These are phyloP conservation scores for Pseudonitzschia multiseries DNA, from an alignment of 108 stramenopile genomes.

Conservation along the genomic window DNA sequence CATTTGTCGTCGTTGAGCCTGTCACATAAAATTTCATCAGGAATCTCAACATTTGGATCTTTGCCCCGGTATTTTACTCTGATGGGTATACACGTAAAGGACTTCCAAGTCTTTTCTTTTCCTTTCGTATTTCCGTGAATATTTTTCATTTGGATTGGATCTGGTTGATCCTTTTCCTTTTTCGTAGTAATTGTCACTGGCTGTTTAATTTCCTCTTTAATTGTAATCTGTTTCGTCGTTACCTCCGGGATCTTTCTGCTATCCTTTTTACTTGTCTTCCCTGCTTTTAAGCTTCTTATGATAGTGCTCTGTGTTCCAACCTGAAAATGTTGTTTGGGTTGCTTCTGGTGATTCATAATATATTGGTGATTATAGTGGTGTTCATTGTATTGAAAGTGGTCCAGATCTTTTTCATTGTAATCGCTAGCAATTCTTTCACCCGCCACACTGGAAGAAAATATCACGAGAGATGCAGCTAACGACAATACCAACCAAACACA, in stretches of 20 bases:
- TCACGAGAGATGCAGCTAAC: not conserved
- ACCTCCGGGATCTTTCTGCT: not conserved
- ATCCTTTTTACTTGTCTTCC: not conserved
- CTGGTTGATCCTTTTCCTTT: not conserved
- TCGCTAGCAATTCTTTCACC: not conserved
- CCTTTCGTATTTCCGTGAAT: not conserved
- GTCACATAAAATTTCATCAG: conserved; percentile 4
- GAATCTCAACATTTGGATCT: not conserved
- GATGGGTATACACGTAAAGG: not conserved
- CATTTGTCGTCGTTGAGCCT: conserved; percentile 4
- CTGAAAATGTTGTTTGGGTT: not conserved
- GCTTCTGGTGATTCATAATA: not conserved
- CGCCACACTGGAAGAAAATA: not conserved
- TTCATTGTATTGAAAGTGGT: not conserved
- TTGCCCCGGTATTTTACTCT: not conserved
- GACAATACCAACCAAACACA: too few relatives aligned
- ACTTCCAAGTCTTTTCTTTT: not conserved
- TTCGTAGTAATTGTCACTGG: not conserved
- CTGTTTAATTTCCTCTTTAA: not conserved
- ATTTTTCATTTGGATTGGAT: not conserved
- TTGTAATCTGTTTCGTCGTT: not conserved
- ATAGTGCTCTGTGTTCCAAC: not conserved
- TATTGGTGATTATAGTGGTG: not conserved
- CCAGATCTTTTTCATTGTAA: not conserved
- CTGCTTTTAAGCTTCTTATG: not conserved